Conservation (phyloP, 106 monocot species). For the Dioscorea zingiberensis region DNA sequence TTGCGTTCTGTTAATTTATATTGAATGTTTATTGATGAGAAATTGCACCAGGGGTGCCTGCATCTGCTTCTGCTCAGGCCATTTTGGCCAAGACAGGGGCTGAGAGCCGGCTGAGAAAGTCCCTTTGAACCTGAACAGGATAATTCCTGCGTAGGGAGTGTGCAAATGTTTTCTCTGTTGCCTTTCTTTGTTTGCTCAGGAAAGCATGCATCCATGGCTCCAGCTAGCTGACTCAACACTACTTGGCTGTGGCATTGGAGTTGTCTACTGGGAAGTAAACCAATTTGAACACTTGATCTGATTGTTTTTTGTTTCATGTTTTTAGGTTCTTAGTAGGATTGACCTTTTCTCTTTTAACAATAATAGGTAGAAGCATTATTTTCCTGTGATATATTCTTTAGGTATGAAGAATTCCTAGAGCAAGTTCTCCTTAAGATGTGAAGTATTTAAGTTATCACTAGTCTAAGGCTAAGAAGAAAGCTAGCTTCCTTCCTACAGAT, state of each 20-base stretch:
- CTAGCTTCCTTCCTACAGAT: no score
- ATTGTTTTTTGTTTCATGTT: no score
- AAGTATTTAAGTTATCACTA: no score
- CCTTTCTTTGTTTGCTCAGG: conserved; percentile 15
- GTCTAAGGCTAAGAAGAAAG: no score
- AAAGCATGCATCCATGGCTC: background rate
- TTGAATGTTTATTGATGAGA: conserved; percentile 32
- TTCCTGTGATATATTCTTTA: no score
- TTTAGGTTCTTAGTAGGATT: no score
- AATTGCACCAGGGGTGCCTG: conserved; percentile 95
- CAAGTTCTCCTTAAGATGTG: no score
- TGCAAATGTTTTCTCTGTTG: conserved; percentile 42
- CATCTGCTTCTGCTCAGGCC: conserved; percentile 24
- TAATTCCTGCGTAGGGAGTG: conserved; percentile 99
- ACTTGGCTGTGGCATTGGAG: background rate
- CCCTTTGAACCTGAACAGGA: conserved; percentile 99
- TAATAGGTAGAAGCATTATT: no score
- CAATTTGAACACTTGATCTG: no score
- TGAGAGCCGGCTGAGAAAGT: conserved; percentile 88
- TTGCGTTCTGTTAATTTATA: background rate
- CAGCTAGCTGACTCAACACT: background rate
- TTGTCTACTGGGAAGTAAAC: no score
- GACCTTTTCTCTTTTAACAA: no score
- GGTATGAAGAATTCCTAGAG: no score
- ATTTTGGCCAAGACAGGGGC: conserved; percentile 21